Evolutionary conservation across 2,329 filamentous ascomycete species (phyloP), one percentile per base, ranked within the genome.

Genomic region (Neopestalotiopsis rosae): DNA sequence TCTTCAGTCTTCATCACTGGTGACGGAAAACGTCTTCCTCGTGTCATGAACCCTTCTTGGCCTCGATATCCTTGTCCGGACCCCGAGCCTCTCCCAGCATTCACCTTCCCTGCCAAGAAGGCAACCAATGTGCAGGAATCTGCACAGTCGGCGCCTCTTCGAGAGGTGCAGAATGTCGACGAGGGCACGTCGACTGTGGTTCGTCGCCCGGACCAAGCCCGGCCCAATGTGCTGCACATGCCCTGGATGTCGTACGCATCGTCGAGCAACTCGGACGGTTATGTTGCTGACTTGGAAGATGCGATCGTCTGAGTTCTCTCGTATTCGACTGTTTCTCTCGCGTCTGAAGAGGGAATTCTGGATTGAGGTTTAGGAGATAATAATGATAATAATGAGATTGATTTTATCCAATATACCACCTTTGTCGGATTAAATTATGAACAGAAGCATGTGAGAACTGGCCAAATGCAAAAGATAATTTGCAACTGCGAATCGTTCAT

Each of bases 151-250:
- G 20, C 9, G 20, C 32, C 7, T 63, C 67, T 34, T 40, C 38
- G 28, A 28, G 63, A 69, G 34, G 45, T 70, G n/a, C 69, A 70
- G 32, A 67, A 40, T 17, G 17, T 58, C 13, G 28, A 12, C 20
- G 49, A 58, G n/a, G 49, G 49, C 14, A 6, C 20, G 1, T 13
- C 70, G 32, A 75, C 73, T 5, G 68, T 74, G 28, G 66, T 69
- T 30, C 56, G 69, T 9, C 68, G 69, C 17, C 72, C 68, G 3
- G 66, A 63, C 24, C 70, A 68, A 42, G 71, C 68, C 42, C 71
- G 67, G n/a, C 67, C 65, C 17, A 42, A 59, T 32, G 30, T 65
- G 1, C 66, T 73, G 10, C 63, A 45, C 5, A 49, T 66, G 49
- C 42, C 52, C 5, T 66, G 63, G 49, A 40, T 38, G 30, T 20